phyloP scores from a whole-genome alignment of 2,329 filamentous ascomycete genomes.

The Diaporthe velutina region DNA sequence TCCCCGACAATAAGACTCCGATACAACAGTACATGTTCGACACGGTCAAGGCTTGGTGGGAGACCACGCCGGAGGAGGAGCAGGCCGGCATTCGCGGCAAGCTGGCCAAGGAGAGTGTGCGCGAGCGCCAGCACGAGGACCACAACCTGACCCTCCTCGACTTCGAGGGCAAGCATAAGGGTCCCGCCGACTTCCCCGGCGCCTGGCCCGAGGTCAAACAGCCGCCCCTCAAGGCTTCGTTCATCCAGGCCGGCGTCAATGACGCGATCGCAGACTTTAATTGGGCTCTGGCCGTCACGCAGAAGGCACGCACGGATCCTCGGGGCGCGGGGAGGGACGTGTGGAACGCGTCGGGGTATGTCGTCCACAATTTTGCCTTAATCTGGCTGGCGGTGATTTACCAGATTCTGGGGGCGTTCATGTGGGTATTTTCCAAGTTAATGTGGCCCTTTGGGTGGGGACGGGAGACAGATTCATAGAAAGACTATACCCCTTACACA shows the following conservation, averaged over 20 bases:
- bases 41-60: slow-evolving; percentile 71
- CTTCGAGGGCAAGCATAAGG: slow-evolving; percentile 43
- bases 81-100: slow-evolving; percentile 43
- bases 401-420: background rate
- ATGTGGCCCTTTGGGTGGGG: slow-evolving; percentile 3
- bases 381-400: slow-evolving; percentile 35
- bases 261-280: slow-evolving; percentile 38
- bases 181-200: slow-evolving; percentile 47
- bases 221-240: slow-evolving; percentile 45
- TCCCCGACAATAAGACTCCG: slow-evolving; percentile 62
- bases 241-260: slow-evolving; percentile 44
- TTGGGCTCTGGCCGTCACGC: slow-evolving; percentile 35
- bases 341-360: slow-evolving; percentile 19
- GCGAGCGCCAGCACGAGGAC: slow-evolving; percentile 46
- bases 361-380: slow-evolving; percentile 28
- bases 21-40: slow-evolving; percentile 77
- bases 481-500: background rate
- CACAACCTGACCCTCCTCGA: slow-evolving; percentile 46
- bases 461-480: background rate
- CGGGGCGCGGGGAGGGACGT: slow-evolving; percentile 27
- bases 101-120: slow-evolving; percentile 47
- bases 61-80: slow-evolving; percentile 40
- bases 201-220: slow-evolving; percentile 44
- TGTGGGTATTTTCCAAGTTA: slow-evolving; percentile 6
- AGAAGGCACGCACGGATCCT: slow-evolving; percentile 28